Percentiles rank a stretch among this genome's conserved stretches.
phyloP scores from a whole-genome alignment of 2,329 filamentous ascomycete genomes.

The Fusarium redolens region DNA sequence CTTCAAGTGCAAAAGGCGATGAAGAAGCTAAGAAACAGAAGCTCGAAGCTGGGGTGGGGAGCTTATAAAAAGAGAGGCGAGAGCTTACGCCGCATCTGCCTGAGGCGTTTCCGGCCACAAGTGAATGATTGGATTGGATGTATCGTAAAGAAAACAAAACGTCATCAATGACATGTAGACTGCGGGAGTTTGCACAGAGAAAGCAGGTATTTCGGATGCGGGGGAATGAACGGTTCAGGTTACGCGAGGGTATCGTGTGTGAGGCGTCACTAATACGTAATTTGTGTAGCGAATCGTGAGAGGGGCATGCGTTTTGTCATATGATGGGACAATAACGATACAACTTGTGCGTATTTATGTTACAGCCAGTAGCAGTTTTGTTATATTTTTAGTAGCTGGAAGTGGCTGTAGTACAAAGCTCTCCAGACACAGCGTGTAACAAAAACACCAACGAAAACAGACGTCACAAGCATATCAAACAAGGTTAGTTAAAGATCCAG shows the following conservation, averaged over 20 bases:
- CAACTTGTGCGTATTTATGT: not conserved
- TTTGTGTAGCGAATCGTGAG: slow-evolving; percentile 14
- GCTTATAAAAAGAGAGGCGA: slow-evolving; percentile 26
- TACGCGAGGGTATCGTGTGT: slow-evolving; percentile 17
- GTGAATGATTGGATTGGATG: not conserved
- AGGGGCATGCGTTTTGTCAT: slow-evolving; percentile 14
- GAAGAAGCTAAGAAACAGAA: slow-evolving; percentile 4
- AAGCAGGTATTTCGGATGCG: slow-evolving; percentile 40
- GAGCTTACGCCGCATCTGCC: slow-evolving; percentile 28
- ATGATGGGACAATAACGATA: not conserved
- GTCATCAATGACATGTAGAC: slow-evolving; percentile 47
- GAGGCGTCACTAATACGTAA: slow-evolving; percentile 45
- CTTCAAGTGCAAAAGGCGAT: not conserved
- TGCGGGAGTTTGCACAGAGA: slow-evolving; percentile 20
- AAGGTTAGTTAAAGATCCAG: not conserved
- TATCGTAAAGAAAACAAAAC: slow-evolving; percentile 21
- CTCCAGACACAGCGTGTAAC: not conserved
- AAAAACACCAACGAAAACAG: not conserved
- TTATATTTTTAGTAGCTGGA: not conserved
- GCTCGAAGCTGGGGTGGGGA: not conserved
- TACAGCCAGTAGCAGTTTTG: not conserved
- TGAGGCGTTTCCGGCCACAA: slow-evolving; percentile 7
- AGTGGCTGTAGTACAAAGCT: not conserved
- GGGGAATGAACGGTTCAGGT: slow-evolving; percentile 24
- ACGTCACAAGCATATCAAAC: slow-evolving; percentile 7